Evolutionary conservation across 768 basidiomycete genomes (phyloP).

Genomic region (Podaxis carcinomalis): DNA sequence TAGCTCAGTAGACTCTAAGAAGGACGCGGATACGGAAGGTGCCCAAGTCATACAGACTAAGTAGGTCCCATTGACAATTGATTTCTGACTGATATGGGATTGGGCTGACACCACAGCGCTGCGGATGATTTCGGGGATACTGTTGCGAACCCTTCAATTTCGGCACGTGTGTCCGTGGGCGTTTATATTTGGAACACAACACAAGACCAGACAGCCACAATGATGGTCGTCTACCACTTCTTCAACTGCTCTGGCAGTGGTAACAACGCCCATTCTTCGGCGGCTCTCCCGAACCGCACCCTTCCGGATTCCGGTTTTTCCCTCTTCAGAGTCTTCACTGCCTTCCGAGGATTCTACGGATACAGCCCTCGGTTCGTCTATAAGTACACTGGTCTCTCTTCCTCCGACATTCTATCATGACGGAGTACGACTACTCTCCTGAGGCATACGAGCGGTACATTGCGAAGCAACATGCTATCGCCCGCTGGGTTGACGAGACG

Average conservation of each 20-base stretch:
- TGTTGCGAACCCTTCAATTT: neutral
- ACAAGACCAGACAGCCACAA: neutral
- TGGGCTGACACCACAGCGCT: neutral
- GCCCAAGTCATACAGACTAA: too few species aligned
- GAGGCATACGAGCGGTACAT: conserved; percentile 15
- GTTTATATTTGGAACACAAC: neutral
- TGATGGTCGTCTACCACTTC: neutral
- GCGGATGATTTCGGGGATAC: neutral
- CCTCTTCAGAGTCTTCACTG: neutral
- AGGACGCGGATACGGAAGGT: neutral
- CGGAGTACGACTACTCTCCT: conserved; percentile 19
- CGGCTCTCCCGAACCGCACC: neutral
- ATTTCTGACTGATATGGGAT: neutral
- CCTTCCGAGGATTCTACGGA: neutral
- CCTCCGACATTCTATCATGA: conserved; percentile 9
- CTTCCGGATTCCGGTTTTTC: neutral
- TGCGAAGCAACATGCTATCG: conserved; percentile 12
- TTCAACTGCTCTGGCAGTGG: neutral
- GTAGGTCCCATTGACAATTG: neutral
- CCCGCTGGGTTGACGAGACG: conserved; percentile 15
- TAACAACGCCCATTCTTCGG: neutral
- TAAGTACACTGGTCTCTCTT: neutral
- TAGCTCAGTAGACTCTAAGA: neutral
- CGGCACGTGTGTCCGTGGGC: neutral
- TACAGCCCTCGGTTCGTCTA: neutral